A percentile compares a stretch with the other conserved stretches of the same genome.
phyloP scores from a whole-genome alignment of 2,329 filamentous ascomycete genomes.

The Harringtonia aguacate region DNA sequence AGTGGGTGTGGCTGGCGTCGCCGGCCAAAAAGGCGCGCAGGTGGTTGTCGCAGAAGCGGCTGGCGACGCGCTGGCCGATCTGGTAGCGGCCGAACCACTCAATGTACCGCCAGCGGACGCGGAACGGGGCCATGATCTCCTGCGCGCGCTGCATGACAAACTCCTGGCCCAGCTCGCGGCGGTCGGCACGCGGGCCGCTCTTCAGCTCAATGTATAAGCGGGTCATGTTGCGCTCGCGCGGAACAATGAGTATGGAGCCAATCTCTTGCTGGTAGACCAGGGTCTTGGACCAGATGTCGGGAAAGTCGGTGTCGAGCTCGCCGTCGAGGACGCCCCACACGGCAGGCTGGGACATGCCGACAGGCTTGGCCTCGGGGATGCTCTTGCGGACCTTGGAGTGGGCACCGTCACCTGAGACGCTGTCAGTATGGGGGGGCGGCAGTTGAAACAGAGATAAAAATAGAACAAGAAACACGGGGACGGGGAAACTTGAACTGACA shows the following conservation, averaged over 20 bases:
- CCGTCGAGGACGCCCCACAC: constrained; percentile 66
- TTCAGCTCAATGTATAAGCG: constrained; percentile 51
- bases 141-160: constrained; percentile 56
- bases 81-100: constrained; percentile 66
- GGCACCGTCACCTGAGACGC: constrained; percentile 49
- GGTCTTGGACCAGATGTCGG: constrained; percentile 66
- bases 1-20: constrained; percentile 57
- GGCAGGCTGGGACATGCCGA: constrained; percentile 19
- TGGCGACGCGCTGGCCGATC: constrained; percentile 61
- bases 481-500: constrained; percentile 28
- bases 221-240: constrained; percentile 62
- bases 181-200: constrained; percentile 15
- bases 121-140: constrained; percentile 49
- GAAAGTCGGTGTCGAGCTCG: constrained; percentile 60
- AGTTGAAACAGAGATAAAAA: neutral
- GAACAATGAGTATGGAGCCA: constrained; percentile 64
- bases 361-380: constrained; percentile 31
- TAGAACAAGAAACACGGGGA: neutral
- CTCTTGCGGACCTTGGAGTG: constrained; percentile 58
- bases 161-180: constrained; percentile 32
- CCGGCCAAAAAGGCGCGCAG: constrained; percentile 50
- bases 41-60: constrained; percentile 53
- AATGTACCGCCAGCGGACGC: constrained; percentile 45
- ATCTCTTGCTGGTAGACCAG: constrained; percentile 55
- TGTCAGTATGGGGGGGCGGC: neutral